Conservation (phyloP, 208 protist genomes). For the Crithidia bombi region DNA sequence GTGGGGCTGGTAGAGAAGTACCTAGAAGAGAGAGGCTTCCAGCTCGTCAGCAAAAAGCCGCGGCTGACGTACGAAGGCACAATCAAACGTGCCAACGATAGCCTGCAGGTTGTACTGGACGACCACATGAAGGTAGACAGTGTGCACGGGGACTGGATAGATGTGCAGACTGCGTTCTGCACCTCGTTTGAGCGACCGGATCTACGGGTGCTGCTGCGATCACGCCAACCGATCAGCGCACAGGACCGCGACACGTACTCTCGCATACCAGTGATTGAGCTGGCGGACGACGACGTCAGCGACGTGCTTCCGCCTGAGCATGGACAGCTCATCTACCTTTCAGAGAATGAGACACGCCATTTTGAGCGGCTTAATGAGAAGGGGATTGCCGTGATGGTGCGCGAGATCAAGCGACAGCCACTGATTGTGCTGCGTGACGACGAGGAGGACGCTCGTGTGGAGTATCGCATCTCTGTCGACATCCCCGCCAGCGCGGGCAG, state of each 20-base stretch:
- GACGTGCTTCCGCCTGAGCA: slow-evolving; percentile 84
- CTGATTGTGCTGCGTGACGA: slow-evolving; percentile 88
- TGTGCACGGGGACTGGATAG: slow-evolving; percentile 75
- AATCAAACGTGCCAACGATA: slow-evolving; percentile 80
- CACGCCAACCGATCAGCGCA: slow-evolving; percentile 57
- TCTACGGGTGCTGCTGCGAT: slow-evolving; percentile 74
- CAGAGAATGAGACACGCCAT: slow-evolving; percentile 79
- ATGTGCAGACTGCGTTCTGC: slow-evolving; percentile 81
- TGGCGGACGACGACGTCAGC: slow-evolving; percentile 78
- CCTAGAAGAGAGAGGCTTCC: slow-evolving; percentile 65
- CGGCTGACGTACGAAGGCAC: slow-evolving; percentile 77
- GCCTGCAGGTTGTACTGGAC: slow-evolving; percentile 62
- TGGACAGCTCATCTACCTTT: slow-evolving; percentile 91
- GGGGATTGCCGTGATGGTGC: slow-evolving; percentile 66
- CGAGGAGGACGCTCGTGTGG: slow-evolving; percentile 84
- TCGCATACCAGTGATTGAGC: slow-evolving; percentile 59
- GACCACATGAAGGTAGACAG: slow-evolving; percentile 63
- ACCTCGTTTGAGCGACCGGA: slow-evolving; percentile 71
- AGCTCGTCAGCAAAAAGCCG: slow-evolving; percentile 32
- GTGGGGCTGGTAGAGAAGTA: slow-evolving; percentile 53
- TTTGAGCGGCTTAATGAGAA: slow-evolving; percentile 72
- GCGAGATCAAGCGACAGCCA: slow-evolving; percentile 81
- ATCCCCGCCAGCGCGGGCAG: slow-evolving; percentile 63
- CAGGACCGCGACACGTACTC: slow-evolving; percentile 73
- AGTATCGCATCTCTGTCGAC: slow-evolving; percentile 71